Conservation (phyloP, 129 eudicot genomes). For the Lactuca sativa region DNA sequence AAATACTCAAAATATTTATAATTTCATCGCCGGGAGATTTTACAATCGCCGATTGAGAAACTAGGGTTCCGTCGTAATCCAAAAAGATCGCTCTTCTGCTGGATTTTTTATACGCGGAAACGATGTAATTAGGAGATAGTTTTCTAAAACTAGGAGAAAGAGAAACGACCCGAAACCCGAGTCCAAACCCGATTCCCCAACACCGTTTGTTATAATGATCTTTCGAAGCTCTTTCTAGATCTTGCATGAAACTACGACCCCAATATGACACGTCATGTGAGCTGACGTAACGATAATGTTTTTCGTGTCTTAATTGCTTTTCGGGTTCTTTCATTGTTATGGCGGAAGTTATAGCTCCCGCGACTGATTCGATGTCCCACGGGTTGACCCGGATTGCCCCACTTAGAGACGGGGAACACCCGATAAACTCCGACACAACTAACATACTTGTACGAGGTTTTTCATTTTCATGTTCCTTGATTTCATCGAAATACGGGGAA, state of each 20-base stretch:
- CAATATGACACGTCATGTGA: slow-evolving; percentile 85
- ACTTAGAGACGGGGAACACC: slow-evolving; percentile 87
- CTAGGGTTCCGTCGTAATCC: slow-evolving; percentile 82
- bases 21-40: slow-evolving; percentile 64
- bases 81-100: slow-evolving; percentile 68
- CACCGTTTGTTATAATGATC: slow-evolving; percentile 65
- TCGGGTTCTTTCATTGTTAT: slow-evolving; percentile 55
- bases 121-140: slow-evolving; percentile 51
- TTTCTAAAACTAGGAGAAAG: slow-evolving; percentile 73
- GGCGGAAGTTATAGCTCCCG: slow-evolving; percentile 64
- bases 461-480: slow-evolving; percentile 25
- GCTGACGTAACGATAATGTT: slow-evolving; percentile 71
- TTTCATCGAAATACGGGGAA: slow-evolving; percentile 48
- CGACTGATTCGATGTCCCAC: slow-evolving; percentile 80
- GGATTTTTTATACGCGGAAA: slow-evolving; percentile 61
- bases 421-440: slow-evolving; percentile 84
- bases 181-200: slow-evolving; percentile 83
- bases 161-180: slow-evolving; percentile 66
- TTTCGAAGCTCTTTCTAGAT: slow-evolving; percentile 66
- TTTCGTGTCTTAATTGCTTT: slow-evolving; percentile 72
- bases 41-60: slow-evolving; percentile 54
- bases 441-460: slow-evolving; percentile 70
- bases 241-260: slow-evolving; percentile 78
- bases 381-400: slow-evolving; percentile 97
- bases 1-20: slow-evolving; percentile 40